Evolutionary conservation across 805 yeast genomes (phyloP), one percentile per base, ranked within the genome.

Genomic region (Yamadazyma tumulicola): DNA sequence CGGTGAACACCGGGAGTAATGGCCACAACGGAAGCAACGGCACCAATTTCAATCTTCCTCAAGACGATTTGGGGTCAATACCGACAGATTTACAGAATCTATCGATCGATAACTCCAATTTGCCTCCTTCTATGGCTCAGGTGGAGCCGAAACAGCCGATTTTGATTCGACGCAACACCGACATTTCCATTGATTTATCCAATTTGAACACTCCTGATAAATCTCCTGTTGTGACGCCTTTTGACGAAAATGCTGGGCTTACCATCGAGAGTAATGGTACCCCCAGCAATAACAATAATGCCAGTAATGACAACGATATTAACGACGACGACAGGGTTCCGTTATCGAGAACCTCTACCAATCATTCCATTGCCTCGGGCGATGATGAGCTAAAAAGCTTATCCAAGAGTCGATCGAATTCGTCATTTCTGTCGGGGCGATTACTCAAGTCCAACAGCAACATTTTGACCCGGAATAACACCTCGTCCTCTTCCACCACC

Each of bases 101-200:
- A 23, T 25, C n/a, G 12, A 21, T 32, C 17, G 36, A 35, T 26
- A 35, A 35, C 23, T 31, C 27, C 9, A 65, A 61, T 37, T 59
- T 79, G 36, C 86, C 87, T 12, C 78, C 83, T 12, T 77, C 85
- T 24, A 79, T 83, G 88, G 64, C 74, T 22, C 79, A 75, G 43
- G 64, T 78, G 39, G 83, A 74, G 46, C 91, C 93, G 13, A 81
- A 77, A 48, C 78, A 79, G 35, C 89, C 93, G 2, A 84, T 84
- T 39, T 67, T 84, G 46, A 67, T 79, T 45, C 67, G 77, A 34
- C 58, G 77, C 43, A 69, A 71, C 43, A 68, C 39, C 5, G 32
- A 35, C 22, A 24, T 20, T 7, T 31, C 31, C 5, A 28, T 27
- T 17, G 22, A 28, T 10, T 30, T 29, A 6, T 20, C 21, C 2